phyloP scores from a whole-genome alignment of 1,139 yeast genomes.

The Pichia sp. region DNA sequence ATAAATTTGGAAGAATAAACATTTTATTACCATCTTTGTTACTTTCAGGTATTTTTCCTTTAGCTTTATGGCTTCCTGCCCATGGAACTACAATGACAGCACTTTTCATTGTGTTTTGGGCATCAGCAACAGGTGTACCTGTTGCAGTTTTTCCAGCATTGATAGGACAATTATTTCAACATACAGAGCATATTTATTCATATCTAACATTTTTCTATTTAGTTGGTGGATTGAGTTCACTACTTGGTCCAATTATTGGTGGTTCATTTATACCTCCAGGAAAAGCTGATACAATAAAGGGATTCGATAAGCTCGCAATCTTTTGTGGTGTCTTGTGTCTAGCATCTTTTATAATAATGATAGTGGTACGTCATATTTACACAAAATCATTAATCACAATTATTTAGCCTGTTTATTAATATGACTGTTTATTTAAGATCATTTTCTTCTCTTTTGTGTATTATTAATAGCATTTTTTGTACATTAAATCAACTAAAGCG shows the following conservation, averaged over 20 bases:
- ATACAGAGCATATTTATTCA: slow-evolving; percentile 24
- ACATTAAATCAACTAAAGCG: too few species aligned
- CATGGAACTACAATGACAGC: slow-evolving; percentile 30
- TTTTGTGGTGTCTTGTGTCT: slow-evolving; percentile 25
- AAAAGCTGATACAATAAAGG: slow-evolving; percentile 16
- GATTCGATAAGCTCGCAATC: slow-evolving; percentile 25
- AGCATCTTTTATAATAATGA: slow-evolving; percentile 16
- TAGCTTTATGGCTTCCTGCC: slow-evolving; percentile 40
- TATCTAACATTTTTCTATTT: slow-evolving; percentile 26
- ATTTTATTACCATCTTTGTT: slow-evolving; percentile 33
- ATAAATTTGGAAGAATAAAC: slow-evolving; percentile 41
- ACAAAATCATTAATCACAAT: slow-evolving; percentile 9
- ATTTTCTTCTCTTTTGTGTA: too few species aligned
- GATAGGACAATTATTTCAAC: slow-evolving; percentile 28
- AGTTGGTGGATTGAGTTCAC: slow-evolving; percentile 25
- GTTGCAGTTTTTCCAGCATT: slow-evolving; percentile 29
- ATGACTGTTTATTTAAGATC: too few species aligned
- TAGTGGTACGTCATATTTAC: slow-evolving; percentile 12
- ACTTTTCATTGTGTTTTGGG: slow-evolving; percentile 34
- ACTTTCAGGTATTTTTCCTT: slow-evolving; percentile 35
- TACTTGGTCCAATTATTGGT: slow-evolving; percentile 30
- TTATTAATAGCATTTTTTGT: too few species aligned
- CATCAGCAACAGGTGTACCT: slow-evolving; percentile 27
- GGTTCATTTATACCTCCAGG: slow-evolving; percentile 29
- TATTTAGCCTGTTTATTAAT: neutral